Evolutionary conservation across 257 asterid species (phyloP), one percentile per base, ranked within the genome.

Genomic region (Capsicum baccatum): DNA sequence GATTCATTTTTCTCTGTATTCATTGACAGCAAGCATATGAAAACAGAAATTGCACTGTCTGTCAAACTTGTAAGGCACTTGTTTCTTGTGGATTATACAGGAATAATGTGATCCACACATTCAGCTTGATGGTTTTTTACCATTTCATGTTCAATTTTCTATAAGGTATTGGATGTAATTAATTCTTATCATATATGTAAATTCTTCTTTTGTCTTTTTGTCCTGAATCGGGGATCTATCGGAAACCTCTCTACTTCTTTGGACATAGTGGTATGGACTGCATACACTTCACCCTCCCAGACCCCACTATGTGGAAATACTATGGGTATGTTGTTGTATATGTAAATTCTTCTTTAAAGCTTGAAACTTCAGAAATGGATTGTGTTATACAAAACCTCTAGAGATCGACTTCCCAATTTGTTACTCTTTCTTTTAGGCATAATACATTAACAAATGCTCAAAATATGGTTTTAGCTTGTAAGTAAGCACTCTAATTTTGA

Each of bases 361-460:
- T 76, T 76, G 81, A 21, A 73, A 50, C 47, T 74, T 56, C n/a
- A 74, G 47, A 74, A 13, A 50, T 13, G 47, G 21, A 47, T 73
- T 73, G 80, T 50, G 59, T 14, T 50, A 50, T 12, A 74, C 33
- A 26, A 26, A 26, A 26, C 33, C 33, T 26, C 33, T 26, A 26
- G 33, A 26, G 33, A 26, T 26, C 33, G 33, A 26, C 33, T 26
- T 26, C 33, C 33, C 33, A 26, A 26, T 26, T 26, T 26, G 15
- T 42, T 69, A 44, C 6, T 69, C 15, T 33, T 26, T 26, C 26
- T 39, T 39, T 39, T 39, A 39, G 42, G 42, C 42, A 39, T 39
- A 39, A 39, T 39, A 8, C 3, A 54, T 54, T 11, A 54, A 54
- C 16, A 3, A 4, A 10, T 5, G 11, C 15, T 12, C 5, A 11